Conservation (phyloP, 352 stramenopile genomes). For the Hyaloperonospora arabidopsidis region DNA sequence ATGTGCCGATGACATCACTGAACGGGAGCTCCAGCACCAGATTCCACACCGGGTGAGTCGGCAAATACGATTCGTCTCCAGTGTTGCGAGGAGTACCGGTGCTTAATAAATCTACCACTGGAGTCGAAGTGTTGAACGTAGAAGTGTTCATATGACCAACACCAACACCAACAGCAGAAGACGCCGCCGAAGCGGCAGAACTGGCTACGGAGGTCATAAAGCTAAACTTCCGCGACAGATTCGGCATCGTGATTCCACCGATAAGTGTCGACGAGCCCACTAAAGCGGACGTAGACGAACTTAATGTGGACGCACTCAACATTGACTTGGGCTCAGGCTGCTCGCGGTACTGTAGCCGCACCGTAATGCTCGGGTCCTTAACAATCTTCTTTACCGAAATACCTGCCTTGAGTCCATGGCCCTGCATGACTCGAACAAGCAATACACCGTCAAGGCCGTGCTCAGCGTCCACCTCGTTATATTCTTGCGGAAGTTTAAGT, state of each 20-base stretch:
- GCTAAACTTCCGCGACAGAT: slow-evolving; percentile 68
- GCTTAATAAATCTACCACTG: slow-evolving; percentile 35
- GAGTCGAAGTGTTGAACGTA: slow-evolving; percentile 18
- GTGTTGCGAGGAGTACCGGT: slow-evolving; percentile 53
- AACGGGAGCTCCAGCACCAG: slow-evolving; percentile 71
- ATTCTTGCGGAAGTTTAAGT: slow-evolving; percentile 81
- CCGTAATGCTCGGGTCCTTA: slow-evolving; percentile 55
- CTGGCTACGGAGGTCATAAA: slow-evolving; percentile 46
- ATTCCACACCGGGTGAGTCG: slow-evolving; percentile 79
- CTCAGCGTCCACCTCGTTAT: slow-evolving; percentile 81
- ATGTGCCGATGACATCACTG: slow-evolving; percentile 65
- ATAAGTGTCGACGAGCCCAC: slow-evolving; percentile 25
- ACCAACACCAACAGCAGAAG: slow-evolving; percentile 23
- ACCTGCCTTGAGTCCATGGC: slow-evolving; percentile 65
- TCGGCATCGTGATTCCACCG: slow-evolving; percentile 57
- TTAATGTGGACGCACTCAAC: slow-evolving; percentile 21
- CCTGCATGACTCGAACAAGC: slow-evolving; percentile 76
- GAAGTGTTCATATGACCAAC: slow-evolving; percentile 8
- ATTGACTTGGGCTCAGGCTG: slow-evolving; percentile 34
- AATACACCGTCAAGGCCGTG: slow-evolving; percentile 59
- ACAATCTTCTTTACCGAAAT: slow-evolving; percentile 58
- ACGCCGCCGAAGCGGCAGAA: slow-evolving; percentile 31
- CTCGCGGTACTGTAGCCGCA: slow-evolving; percentile 57
- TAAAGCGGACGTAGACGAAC: slow-evolving; percentile 16
- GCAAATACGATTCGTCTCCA: slow-evolving; percentile 44